These are phyloP conservation scores for Guillardia theta DNA, from an alignment of 78 protist genomes.

Conservation along the genomic window DNA sequence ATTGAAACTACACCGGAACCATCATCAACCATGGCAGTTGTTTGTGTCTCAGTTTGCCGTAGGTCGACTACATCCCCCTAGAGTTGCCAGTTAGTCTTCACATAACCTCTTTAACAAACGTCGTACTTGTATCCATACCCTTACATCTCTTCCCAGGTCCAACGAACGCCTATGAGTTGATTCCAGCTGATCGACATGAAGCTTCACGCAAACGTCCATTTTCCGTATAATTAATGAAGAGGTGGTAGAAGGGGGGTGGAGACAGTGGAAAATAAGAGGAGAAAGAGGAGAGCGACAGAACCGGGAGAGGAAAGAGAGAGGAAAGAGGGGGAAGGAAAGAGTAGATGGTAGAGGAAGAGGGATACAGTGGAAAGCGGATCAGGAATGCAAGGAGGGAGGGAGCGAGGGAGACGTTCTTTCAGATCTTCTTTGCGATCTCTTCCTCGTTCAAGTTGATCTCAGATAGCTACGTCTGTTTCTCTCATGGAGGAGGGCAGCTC, in stretches of 20 bases:
- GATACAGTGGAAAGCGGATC: not conserved
- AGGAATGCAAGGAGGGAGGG: not conserved
- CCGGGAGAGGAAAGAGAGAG: not conserved
- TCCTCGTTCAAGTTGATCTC: not conserved
- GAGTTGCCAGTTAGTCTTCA: too few species aligned
- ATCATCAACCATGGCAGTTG: too few species aligned
- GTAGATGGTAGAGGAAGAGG: not conserved
- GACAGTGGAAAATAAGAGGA: not conserved
- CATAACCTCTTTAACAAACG: too few species aligned
- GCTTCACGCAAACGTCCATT: too few species aligned
- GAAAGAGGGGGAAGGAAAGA: not conserved
- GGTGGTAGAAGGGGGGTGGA: not conserved
- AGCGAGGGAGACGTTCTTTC: not conserved
- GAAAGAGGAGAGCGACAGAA: not conserved
- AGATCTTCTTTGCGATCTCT: not conserved
- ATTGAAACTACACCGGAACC: too few species aligned
- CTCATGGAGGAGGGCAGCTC: not conserved
- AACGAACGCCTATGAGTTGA: too few species aligned
- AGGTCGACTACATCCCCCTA: too few species aligned
- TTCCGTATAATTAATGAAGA: too few species aligned
- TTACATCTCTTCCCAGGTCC: too few species aligned
- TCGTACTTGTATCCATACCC: too few species aligned
- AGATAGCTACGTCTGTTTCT: not conserved
- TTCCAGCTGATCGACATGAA: too few species aligned
- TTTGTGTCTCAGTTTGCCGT: too few species aligned